These are phyloP conservation scores for Gastrodia elata DNA, from an alignment of 106 monocot genomes.

Conservation along the genomic window DNA sequence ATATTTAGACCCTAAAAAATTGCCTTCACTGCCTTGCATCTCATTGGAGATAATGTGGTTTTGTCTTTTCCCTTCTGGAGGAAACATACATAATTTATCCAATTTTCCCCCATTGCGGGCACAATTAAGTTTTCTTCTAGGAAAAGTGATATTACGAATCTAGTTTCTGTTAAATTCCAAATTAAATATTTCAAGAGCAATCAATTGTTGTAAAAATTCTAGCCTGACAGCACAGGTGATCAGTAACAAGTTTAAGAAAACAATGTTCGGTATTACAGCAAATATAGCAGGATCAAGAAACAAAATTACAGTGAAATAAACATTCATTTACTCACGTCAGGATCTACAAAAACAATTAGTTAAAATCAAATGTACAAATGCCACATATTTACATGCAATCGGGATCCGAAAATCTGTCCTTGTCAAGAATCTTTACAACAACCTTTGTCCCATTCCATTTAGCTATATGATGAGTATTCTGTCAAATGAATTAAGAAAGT, in stretches of 20 bases:
- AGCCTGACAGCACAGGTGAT: background rate
- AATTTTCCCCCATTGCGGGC: background rate
- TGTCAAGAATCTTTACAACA: conserved; percentile 75
- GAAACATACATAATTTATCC: background rate
- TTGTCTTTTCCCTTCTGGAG: background rate
- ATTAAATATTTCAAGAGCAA: background rate
- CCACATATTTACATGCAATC: conserved; percentile 64
- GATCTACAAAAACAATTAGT: background rate
- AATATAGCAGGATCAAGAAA: background rate
- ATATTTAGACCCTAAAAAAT: too few species aligned
- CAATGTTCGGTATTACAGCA: background rate
- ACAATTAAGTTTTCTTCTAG: background rate
- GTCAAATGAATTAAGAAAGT: background rate
- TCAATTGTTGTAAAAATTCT: background rate
- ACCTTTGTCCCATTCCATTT: conserved; percentile 98
- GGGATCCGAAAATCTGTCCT: conserved; percentile 62
- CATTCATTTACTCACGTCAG: background rate
- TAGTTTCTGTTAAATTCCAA: background rate
- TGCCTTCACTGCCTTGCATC: too few species aligned
- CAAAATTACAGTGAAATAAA: background rate
- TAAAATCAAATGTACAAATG: background rate
- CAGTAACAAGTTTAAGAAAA: background rate
- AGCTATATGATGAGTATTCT: conserved; percentile 58
- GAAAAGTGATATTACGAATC: background rate
- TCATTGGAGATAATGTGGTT: background rate